Percentiles rank a stretch among this genome's conserved stretches.
phyloP scores from a whole-genome alignment of 257 asterid genomes.

The Orobanche coerulescens region DNA sequence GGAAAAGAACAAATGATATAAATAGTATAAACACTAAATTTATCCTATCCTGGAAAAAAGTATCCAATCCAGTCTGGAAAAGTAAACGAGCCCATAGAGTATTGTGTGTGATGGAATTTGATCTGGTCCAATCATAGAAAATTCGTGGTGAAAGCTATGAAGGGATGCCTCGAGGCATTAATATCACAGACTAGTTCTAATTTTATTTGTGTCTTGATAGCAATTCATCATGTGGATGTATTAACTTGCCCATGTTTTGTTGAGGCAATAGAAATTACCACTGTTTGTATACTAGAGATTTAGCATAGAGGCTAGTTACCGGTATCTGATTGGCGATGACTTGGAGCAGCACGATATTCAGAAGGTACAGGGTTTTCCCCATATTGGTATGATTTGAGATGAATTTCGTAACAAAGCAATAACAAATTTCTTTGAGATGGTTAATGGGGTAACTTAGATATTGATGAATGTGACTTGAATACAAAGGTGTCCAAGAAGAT shows the following conservation, averaged over 20 bases:
- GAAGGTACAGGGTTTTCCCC: background rate
- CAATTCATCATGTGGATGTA: background rate
- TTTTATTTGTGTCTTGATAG: background rate
- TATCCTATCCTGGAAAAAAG: too few relatives aligned
- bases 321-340: background rate
- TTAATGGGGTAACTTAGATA: background rate
- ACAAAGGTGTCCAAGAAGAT: background rate
- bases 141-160: background rate
- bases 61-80: too few relatives aligned
- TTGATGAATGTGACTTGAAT: background rate
- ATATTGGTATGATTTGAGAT: background rate
- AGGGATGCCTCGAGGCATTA: background rate
- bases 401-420: background rate
- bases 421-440: background rate
- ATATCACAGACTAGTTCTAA: background rate
- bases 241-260: background rate
- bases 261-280: background rate
- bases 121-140: background rate
- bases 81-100: too few relatives aligned
- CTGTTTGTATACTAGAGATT: background rate
- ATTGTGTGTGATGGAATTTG: background rate
- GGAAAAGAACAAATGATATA: too few relatives aligned
- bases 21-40: too few relatives aligned
- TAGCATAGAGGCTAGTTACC: background rate
- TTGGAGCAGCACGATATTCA: background rate